phyloP scores from a whole-genome alignment of 345 rosid genomes.

The Eucalyptus microcorys region DNA sequence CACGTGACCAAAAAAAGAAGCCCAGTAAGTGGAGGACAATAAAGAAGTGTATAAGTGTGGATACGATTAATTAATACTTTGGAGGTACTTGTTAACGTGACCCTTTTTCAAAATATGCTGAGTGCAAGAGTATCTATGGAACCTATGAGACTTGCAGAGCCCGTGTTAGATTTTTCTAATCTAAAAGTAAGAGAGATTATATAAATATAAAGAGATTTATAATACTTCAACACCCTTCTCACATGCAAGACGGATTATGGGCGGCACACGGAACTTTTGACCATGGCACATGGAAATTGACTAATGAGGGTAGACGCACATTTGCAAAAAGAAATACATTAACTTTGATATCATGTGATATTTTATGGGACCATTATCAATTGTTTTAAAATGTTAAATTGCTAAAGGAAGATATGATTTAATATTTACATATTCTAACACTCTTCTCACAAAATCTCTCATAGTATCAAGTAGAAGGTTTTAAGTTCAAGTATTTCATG shows the following conservation, averaged over 20 bases:
- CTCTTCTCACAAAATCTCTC: not conserved
- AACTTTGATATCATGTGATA: not conserved
- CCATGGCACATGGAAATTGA: not conserved
- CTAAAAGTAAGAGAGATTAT: not conserved
- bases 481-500: too few species aligned
- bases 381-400: too few species aligned
- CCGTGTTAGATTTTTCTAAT: not conserved
- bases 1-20: not conserved
- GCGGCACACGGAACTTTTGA: not conserved
- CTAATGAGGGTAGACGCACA: not conserved
- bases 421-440: too few species aligned
- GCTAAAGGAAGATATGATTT: too few species aligned
- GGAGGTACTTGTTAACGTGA: rapidly evolving
- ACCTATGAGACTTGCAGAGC: not conserved
- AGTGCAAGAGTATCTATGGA: not conserved
- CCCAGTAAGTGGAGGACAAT: not conserved
- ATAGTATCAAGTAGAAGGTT: too few species aligned
- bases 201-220: not conserved
- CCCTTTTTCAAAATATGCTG: not conserved
- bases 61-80: not conserved
- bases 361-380: too few species aligned
- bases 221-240: too few species aligned
- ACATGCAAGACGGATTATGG: not conserved
- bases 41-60: not conserved
- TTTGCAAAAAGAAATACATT: not conserved